These are phyloP conservation scores for Pyricularia grisea DNA, from an alignment of 2,329 filamentous ascomycete species.

Conservation along the genomic window DNA sequence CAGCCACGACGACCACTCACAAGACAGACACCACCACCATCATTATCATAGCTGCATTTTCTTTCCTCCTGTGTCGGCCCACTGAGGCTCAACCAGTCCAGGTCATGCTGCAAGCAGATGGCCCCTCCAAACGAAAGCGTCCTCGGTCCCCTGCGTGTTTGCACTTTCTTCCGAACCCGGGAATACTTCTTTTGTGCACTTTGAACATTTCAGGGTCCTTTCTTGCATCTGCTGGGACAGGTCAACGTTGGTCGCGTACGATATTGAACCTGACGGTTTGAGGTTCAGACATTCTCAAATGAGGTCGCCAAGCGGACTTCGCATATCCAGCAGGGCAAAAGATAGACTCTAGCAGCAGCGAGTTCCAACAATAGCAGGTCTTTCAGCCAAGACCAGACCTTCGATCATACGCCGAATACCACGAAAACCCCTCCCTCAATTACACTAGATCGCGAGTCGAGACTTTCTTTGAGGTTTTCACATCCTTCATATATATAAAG, in stretches of 20 bases:
- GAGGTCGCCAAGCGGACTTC: neutral
- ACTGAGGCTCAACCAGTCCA: neutral
- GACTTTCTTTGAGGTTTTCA: neutral
- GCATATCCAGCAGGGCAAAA: too few species aligned
- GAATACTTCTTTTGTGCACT: neutral
- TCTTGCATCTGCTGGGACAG: neutral
- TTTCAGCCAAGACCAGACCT: too few species aligned
- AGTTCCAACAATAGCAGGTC: too few species aligned
- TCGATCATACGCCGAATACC: too few species aligned
- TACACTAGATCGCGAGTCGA: too few species aligned
- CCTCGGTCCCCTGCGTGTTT: neutral
- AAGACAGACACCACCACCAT: neutral
- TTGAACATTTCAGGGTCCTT: neutral
- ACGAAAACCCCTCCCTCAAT: too few species aligned
- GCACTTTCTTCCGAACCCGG: neutral
- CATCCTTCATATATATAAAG: neutral
- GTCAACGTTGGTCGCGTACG: neutral
- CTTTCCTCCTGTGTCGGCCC: neutral
- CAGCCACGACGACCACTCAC: neutral
- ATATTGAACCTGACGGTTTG: neutral
- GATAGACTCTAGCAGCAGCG: too few species aligned
- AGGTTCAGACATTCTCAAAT: neutral
- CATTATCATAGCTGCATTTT: neutral
- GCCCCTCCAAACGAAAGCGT: neutral
- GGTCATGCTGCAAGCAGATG: neutral